Conservation (phyloP, 805 yeast species). For the Cyberlindnera xylosilytica region DNA sequence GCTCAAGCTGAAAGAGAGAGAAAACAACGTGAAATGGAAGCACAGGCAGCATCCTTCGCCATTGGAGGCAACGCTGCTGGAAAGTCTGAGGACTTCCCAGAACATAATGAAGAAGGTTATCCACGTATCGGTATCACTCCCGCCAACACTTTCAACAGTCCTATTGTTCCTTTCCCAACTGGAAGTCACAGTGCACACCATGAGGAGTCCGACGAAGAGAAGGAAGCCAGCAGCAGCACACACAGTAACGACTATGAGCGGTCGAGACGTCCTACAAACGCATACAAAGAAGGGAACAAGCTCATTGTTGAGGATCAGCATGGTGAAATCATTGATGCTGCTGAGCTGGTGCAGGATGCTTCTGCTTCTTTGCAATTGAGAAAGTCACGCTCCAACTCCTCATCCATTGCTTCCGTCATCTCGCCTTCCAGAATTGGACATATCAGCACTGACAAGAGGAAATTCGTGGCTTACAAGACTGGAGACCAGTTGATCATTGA, state of each 20-base stretch:
- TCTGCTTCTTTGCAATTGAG: slow-evolving; percentile 3
- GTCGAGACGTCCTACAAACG: slow-evolving; percentile 34
- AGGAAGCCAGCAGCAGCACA: slow-evolving; percentile 5
- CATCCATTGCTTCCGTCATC: slow-evolving; percentile 20
- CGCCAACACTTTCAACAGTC: slow-evolving; percentile 13
- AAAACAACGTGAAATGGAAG: slow-evolving; percentile 39
- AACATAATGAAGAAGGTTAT: slow-evolving; percentile 19
- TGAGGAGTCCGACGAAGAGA: slow-evolving; percentile 11
- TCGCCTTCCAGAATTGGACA: slow-evolving; percentile 16
- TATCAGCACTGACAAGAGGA: slow-evolving; percentile 12
- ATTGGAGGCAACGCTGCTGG: slow-evolving; percentile 28
- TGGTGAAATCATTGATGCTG: slow-evolving; percentile 74
- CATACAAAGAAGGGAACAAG: slow-evolving; percentile 66
- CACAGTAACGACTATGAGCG: slow-evolving; percentile 23
- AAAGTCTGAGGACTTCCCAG: slow-evolving; percentile 16
- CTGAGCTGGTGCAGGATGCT: slow-evolving; percentile 36
- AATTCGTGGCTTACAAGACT: slow-evolving; percentile 68
- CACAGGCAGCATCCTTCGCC: slow-evolving; percentile 41
- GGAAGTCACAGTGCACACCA: neutral
- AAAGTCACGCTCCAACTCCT: slow-evolving; percentile 14
- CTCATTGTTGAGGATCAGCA: slow-evolving; percentile 76
- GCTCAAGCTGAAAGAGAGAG: slow-evolving; percentile 33
- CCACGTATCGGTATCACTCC: slow-evolving; percentile 25
- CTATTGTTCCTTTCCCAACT: slow-evolving; percentile 15
- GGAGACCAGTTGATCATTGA: slow-evolving; percentile 80